Percentiles rank a stretch among this genome's conserved stretches.
phyloP scores from a whole-genome alignment of 805 yeast species.

The Wickerhamiella slavikovae region DNA sequence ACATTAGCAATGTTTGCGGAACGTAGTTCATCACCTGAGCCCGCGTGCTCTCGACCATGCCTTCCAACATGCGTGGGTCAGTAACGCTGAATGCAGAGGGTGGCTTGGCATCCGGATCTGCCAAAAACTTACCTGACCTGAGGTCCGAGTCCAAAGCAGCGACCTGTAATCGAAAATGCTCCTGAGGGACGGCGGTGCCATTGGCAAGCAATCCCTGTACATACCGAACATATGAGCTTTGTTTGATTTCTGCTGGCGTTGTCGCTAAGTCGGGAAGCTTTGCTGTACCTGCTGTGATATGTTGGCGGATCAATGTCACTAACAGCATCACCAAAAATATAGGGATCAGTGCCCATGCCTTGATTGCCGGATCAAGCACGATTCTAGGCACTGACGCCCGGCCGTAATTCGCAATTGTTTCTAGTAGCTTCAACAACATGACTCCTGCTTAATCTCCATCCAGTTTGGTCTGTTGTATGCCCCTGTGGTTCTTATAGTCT shows the following conservation, averaged over 20 bases:
- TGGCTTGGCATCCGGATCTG: constrained; percentile 23
- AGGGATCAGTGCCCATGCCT: constrained; percentile 81
- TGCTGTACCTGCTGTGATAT: constrained; percentile 39
- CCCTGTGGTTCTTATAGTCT: too few species aligned
- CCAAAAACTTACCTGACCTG: constrained; percentile 33
- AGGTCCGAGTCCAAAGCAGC: constrained; percentile 27
- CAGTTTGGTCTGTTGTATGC: too few species aligned
- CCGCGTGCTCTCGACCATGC: constrained; percentile 56
- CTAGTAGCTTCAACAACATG: too few species aligned
- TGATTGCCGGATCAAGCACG: constrained; percentile 58
- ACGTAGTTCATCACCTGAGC: constrained; percentile 64
- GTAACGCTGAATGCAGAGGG: constrained; percentile 30
- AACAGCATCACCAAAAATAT: constrained; percentile 77
- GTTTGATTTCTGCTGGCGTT: constrained; percentile 25
- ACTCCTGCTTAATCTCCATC: too few species aligned
- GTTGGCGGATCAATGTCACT: constrained; percentile 60
- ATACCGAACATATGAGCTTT: constrained; percentile 26
- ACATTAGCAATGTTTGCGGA: constrained; percentile 88
- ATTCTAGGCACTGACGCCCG: constrained; percentile 23
- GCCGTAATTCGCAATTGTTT: too few species aligned
- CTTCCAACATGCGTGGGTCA: constrained; percentile 54
- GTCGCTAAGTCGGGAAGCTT: too few species aligned
- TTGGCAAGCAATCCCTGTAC: constrained; percentile 38
- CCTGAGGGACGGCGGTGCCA: constrained; percentile 28
- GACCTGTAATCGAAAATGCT: constrained; percentile 35